phyloP scores from a whole-genome alignment of 2,329 filamentous ascomycete species.

The Truncatella angustata region DNA sequence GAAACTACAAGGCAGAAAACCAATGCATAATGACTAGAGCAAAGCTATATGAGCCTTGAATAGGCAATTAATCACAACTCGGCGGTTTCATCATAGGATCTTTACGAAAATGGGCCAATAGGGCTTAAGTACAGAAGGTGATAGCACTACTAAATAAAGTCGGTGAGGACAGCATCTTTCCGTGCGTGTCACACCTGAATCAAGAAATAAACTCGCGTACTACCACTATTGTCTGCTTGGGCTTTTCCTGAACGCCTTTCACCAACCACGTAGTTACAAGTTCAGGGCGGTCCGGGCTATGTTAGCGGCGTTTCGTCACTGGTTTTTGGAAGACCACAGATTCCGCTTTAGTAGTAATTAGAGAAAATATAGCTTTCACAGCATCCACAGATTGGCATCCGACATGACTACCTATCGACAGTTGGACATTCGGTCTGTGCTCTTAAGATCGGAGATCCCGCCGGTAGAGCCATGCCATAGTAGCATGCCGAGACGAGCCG shows the following conservation, averaged over 20 bases:
- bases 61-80: no score
- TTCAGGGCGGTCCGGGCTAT: background rate
- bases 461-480: constrained; percentile 4
- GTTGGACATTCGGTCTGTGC: background rate
- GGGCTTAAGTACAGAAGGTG: no score
- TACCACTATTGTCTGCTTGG: background rate
- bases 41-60: no score
- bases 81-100: no score
- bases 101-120: no score
- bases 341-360: no score
- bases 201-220: constrained; percentile 7
- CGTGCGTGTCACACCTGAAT: constrained; percentile 1
- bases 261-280: background rate
- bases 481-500: background rate
- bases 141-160: background rate
- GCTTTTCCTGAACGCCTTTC: background rate
- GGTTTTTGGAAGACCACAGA: no score
- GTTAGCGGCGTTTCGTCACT: no score
- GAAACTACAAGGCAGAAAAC: no score
- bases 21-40: no score
- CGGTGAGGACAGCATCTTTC: background rate
- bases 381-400: background rate
- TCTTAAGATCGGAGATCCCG: constrained; percentile 6
- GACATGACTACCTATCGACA: background rate
- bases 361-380: no score